Base-by-base conservation (phyloP, 768 basidiomycete genomes). In the Agrocybe praecox region DNA sequence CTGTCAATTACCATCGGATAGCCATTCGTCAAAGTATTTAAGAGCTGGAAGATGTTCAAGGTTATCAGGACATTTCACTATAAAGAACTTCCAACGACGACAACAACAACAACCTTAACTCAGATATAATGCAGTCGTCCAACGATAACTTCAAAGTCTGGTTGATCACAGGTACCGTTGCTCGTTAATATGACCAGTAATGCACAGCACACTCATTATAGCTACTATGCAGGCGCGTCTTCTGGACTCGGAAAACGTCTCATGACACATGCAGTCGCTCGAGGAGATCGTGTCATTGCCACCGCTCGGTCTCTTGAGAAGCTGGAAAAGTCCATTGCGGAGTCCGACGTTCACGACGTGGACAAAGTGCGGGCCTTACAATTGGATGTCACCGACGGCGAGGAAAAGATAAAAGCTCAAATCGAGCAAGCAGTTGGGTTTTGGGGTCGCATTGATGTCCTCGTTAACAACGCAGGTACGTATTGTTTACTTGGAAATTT, bases 401-500 rank as follows among this genome's bases (percentile, higher is more conserved):
- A 74, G 22, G 71, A 74, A 17, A 65, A 59, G 10, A 72, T 88
- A 45, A 77, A 77, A 58, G 53, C 56, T 2, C 78, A 74, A 45
- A 71, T 82, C 21, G 70, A 76, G 21, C 64, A 74, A 18, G 84
- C 83, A 2, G 72, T 73, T n/a, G 61, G 56, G 2, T 70, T 72
- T 24, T 87, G 83, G 80, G 83, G 82, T 6, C 69, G 73, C 12
- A 77, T 88, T 56, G 85, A 87, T 59, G 80, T 88, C 1, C 62
- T 88, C 24, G 83, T 88, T 33, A 88, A 88, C 56, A 88, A 88
- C 59, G 87, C 86, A 21, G 87, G 83, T 62, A 29, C n/a, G n/a
- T n/a, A n/a, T n/a, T 18, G 42, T n/a, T 29, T 9, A 29, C 26
- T 5, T 22, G 36, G 11, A n/a, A 36, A 50, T 58, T 23, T 40